Evolutionary conservation across 1,284 basidiomycete genomes (phyloP).

Genomic region (Pterulicium gracile): DNA sequence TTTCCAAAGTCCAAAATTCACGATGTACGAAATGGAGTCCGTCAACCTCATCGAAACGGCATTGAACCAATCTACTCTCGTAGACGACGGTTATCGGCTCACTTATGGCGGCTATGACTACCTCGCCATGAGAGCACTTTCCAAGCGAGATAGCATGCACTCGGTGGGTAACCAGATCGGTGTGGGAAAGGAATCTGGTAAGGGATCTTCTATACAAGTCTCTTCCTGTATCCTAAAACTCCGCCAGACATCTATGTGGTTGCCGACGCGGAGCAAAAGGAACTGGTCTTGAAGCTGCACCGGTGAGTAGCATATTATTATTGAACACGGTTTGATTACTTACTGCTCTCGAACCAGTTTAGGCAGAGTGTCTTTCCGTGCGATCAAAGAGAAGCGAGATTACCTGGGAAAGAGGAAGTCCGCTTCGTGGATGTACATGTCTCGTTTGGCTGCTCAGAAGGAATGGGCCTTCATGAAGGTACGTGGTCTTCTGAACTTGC

Average conservation of each 20-base stretch:
- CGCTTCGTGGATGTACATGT: conserved; percentile 99
- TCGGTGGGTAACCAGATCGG: conserved; percentile 97
- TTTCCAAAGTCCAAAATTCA: conserved; percentile 84
- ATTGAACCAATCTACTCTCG: conserved; percentile 5
- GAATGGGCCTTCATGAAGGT: conserved; percentile 99
- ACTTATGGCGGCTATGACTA: conserved; percentile 98
- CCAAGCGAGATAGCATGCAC: conserved; percentile 77
- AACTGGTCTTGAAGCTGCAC: conserved; percentile 90
- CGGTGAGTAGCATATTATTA: conserved; percentile 35
- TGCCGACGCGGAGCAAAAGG: conserved; percentile 70
- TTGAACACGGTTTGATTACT: conserved; percentile 2
- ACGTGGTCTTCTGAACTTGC: conserved; percentile 6
- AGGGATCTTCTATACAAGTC: conserved; percentile 13
- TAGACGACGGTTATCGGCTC: conserved; percentile 94
- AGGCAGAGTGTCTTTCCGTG: conserved; percentile 91
- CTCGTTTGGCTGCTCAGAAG: conserved; percentile 89
- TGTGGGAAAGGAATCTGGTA: conserved; percentile 94
- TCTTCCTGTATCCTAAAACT: conserved; percentile 2
- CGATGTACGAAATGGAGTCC: conserved; percentile 58
- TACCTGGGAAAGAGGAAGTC: conserved; percentile 94
- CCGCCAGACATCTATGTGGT: conserved; percentile 85
- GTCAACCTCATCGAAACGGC: conserved; percentile 1
- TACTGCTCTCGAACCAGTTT: conserved; percentile 42
- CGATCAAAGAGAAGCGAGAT: conserved; percentile 95
- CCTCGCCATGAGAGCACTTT: conserved; percentile 87